Evolutionary conservation across 768 basidiomycete genomes (phyloP).

Genomic region (Mycena alexandri): DNA sequence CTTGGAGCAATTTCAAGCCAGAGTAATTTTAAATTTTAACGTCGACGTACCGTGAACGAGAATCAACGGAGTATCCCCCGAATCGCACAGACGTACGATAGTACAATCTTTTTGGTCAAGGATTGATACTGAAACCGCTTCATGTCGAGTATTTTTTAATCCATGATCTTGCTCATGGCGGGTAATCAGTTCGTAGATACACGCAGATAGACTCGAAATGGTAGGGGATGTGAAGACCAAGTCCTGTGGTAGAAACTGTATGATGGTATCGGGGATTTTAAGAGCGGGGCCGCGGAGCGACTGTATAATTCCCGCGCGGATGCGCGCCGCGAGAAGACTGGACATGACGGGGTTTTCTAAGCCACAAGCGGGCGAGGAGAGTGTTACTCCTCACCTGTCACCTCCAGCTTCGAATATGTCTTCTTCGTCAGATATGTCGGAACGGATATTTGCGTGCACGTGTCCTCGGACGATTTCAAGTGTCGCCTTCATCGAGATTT

Average conservation of each 20-base stretch:
- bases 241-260: not conserved
- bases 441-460: not conserved
- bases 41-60: slow-evolving; percentile 6
- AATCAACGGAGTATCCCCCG: slow-evolving; percentile 9
- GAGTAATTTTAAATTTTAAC: not conserved
- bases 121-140: slow-evolving; percentile 1
- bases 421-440: slow-evolving; percentile 14
- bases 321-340: slow-evolving; percentile 8
- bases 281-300: slow-evolving; percentile 1
- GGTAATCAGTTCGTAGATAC: not conserved
- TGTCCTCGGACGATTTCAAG: slow-evolving; percentile 21
- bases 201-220: slow-evolving; percentile 3
- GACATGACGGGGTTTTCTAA: no score
- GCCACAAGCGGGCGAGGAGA: no score
- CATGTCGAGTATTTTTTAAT: not conserved
- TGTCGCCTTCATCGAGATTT: not conserved
- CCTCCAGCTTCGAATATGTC: slow-evolving; percentile 16
- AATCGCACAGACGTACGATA: slow-evolving; percentile 5
- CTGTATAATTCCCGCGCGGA: slow-evolving; percentile 7
- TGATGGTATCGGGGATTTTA: not conserved
- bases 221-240: slow-evolving; percentile 20
- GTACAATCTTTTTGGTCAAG: slow-evolving; percentile 4
- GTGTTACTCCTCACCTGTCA: slow-evolving; percentile 10
- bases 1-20: not conserved
- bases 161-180: not conserved